Evolutionary conservation across 371 early-diverging fungal genomes (phyloP).

Genomic region (Mortierella sp.): DNA sequence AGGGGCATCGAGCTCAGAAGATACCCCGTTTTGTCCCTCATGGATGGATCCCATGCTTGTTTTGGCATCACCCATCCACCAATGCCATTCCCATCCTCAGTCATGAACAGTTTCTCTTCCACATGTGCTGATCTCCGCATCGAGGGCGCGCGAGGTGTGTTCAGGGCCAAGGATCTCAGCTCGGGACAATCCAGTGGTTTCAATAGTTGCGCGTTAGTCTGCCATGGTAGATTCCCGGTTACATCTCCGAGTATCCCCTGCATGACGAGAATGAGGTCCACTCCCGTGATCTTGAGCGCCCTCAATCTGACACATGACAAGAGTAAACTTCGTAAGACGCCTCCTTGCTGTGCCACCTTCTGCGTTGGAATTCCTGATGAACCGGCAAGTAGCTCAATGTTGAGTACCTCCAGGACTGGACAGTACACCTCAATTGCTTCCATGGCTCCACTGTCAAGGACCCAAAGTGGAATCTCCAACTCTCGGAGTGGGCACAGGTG

Average conservation of each 20-base stretch:
- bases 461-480: neutral
- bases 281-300: neutral
- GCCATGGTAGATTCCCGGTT: too few species aligned
- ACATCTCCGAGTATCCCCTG: conserved; percentile 1
- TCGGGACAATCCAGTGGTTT: neutral
- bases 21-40: too few species aligned
- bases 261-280: conserved; percentile 1
- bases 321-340: neutral
- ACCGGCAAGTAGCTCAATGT: neutral
- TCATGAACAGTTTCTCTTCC: too few species aligned
- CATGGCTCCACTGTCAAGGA: conserved; percentile 1
- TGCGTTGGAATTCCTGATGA: neutral
- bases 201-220: too few species aligned
- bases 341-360: neutral
- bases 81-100: too few species aligned
- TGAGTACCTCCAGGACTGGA: conserved; percentile 6
- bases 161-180: neutral
- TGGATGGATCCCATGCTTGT: too few species aligned
- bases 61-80: too few species aligned
- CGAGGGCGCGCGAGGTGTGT: too few species aligned
- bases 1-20: too few species aligned
- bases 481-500: conserved; percentile 2
- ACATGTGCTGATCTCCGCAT: too few species aligned
- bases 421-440: conserved; percentile 6
- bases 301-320: neutral